Percentiles rank a stretch among this genome's conserved stretches.
phyloP scores from a whole-genome alignment of 2,329 filamentous ascomycete species.

The Elsinoe ampelina region DNA sequence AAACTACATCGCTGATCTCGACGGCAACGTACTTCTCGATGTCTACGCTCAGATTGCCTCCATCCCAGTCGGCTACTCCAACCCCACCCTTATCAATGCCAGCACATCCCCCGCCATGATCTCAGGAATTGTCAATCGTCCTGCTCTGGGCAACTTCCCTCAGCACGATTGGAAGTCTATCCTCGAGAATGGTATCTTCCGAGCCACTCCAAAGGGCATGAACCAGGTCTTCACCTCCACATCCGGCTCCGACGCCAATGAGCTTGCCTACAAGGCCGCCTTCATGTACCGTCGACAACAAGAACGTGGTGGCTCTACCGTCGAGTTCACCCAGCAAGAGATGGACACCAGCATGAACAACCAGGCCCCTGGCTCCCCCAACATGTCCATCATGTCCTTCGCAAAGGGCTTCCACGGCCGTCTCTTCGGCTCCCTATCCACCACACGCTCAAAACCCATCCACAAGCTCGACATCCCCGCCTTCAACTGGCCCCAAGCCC shows the following conservation, averaged over 20 bases:
- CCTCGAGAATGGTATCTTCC: slow-evolving; percentile 67
- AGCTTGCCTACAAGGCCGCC: slow-evolving; percentile 84
- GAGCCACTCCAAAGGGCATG: slow-evolving; percentile 69
- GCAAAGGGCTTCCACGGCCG: slow-evolving; percentile 79
- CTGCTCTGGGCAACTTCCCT: slow-evolving; percentile 80
- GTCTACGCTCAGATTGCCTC: slow-evolving; percentile 85
- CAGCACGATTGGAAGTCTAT: slow-evolving; percentile 68
- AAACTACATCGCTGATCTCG: slow-evolving; percentile 66
- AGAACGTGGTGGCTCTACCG: slow-evolving; percentile 63
- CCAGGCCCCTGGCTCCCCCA: slow-evolving; percentile 63
- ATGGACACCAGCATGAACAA: slow-evolving; percentile 67
- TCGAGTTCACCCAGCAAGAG: slow-evolving; percentile 70
- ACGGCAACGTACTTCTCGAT: slow-evolving; percentile 61
- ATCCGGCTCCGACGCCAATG: slow-evolving; percentile 82
- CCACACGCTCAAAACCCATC: slow-evolving; percentile 81
- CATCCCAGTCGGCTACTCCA: slow-evolving; percentile 85
- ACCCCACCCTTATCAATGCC: slow-evolving; percentile 58
- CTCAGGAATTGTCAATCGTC: slow-evolving; percentile 71
- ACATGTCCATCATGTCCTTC: slow-evolving; percentile 78
- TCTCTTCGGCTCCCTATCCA: slow-evolving; percentile 74
- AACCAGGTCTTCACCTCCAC: slow-evolving; percentile 82
- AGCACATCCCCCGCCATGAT: slow-evolving; percentile 68
- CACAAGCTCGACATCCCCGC: slow-evolving; percentile 89
- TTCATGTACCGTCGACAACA: slow-evolving; percentile 81
- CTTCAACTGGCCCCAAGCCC: slow-evolving; percentile 91